These are phyloP conservation scores for Exophiala dermatitidis DNA, from an alignment of 2,329 filamentous ascomycete genomes.

Conservation along the genomic window DNA sequence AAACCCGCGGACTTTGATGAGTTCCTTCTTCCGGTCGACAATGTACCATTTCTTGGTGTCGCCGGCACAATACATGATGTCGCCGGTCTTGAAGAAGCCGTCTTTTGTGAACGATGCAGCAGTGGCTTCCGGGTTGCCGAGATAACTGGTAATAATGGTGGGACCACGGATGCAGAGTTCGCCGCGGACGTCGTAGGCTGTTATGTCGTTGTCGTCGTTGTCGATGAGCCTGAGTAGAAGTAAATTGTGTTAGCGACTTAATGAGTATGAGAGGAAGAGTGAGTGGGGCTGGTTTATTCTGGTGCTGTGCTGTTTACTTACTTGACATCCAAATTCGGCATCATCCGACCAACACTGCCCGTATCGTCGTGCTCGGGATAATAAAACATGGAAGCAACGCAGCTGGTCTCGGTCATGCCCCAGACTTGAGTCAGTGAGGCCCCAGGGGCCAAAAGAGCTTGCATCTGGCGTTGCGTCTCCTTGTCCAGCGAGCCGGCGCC, in stretches of 20 bases:
- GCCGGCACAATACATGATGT: conserved; percentile 55
- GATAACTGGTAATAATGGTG: conserved; percentile 35
- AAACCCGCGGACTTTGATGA: conserved; percentile 32
- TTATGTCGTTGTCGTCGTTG: conserved; percentile 50
- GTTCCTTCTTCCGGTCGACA: conserved; percentile 54
- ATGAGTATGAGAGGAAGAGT: neutral
- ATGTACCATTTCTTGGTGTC: conserved; percentile 50
- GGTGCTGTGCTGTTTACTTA: neutral
- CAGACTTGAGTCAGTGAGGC: conserved; percentile 45
- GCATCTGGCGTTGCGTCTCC: conserved; percentile 36
- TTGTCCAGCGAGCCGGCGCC: conserved; percentile 46
- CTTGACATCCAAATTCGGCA: conserved; percentile 20
- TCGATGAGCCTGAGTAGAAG: conserved; percentile 41
- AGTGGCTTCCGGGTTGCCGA: conserved; percentile 33
- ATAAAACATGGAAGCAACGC: conserved; percentile 17
- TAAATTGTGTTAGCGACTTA: neutral
- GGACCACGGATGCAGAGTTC: conserved; percentile 40
- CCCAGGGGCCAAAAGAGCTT: conserved; percentile 36
- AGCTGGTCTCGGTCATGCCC: conserved; percentile 48
- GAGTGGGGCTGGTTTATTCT: neutral
- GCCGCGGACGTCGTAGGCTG: conserved; percentile 44
- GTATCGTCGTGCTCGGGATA: conserved; percentile 15
- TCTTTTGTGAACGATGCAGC: conserved; percentile 35
- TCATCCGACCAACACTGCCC: conserved; percentile 17
- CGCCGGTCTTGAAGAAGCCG: conserved; percentile 52